Percentiles rank a stretch among this genome's conserved stretches.
phyloP scores from a whole-genome alignment of 106 monocot species.

The Ottelia alismoides region DNA sequence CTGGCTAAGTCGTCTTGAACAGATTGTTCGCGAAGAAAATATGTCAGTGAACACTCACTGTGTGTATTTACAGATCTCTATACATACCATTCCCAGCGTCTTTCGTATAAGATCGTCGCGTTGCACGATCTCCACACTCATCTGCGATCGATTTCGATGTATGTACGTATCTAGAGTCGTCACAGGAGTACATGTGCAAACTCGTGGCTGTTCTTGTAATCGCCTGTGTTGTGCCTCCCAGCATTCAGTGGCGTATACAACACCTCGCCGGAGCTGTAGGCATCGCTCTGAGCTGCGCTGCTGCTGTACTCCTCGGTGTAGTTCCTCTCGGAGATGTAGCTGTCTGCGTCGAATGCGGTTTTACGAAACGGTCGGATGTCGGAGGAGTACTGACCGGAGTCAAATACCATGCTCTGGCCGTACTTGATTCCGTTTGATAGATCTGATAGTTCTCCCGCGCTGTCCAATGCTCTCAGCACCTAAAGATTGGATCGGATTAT shows the following conservation, averaged over 20 bases:
- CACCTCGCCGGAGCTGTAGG: not conserved
- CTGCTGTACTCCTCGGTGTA: constrained; percentile 12
- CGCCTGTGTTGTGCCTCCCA: not conserved
- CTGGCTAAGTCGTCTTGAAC: too few relatives aligned
- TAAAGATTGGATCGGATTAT: constrained; percentile 4
- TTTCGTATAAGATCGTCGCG: too few relatives aligned
- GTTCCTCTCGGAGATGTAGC: constrained; percentile 12
- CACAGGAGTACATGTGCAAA: too few relatives aligned
- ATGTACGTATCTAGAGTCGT: too few relatives aligned
- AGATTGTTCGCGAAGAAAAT: too few relatives aligned
- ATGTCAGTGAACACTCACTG: too few relatives aligned
- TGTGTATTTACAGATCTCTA: too few relatives aligned
- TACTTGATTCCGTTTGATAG: constrained; percentile 57
- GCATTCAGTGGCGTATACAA: constrained; percentile 1
- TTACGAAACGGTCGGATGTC: constrained; percentile 46
- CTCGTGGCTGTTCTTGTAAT: not conserved
- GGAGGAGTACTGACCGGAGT: constrained; percentile 43
- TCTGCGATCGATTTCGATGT: too few relatives aligned
- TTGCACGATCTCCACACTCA: too few relatives aligned
- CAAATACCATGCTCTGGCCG: constrained; percentile 51
- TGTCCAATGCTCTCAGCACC: constrained; percentile 59
- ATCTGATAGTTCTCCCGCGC: constrained; percentile 27
- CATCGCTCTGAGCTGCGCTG: constrained; percentile 6
- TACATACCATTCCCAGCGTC: too few relatives aligned
- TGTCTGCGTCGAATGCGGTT: constrained; percentile 20